Base-by-base conservation (phyloP, 768 basidiomycete genomes). In the Leccinum obscurum region DNA sequence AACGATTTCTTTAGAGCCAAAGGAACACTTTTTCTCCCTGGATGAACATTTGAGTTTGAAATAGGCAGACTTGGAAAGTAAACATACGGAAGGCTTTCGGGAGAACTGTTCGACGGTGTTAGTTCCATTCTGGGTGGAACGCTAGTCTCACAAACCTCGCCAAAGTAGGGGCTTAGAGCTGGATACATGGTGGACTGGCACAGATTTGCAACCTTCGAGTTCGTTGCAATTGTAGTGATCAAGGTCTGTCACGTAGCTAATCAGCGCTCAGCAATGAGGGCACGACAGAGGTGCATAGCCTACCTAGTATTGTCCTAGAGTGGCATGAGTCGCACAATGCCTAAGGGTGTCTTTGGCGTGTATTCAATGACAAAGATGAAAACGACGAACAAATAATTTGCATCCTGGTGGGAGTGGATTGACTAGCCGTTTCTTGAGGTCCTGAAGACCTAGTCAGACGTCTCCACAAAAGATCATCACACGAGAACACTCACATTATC, bases 401-500 rank as follows among this genome's bases (percentile, higher is more conserved):
- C 68, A 67, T 3, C 68, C 72, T n/a, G 0, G 30, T n/a, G 71
- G 70, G 30, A 72, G 67, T 41, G 68, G 66, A 6, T 65, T n/a
- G 13, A 72, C 63, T 14, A 72, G 56, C 59, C 60, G 61, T 52
- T 61, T 61, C 54, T 60, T 72, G 4, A 72, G 64, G 17, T 59
- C 64, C 71, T 72, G 34, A 50, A 14, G 34, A 15, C 10, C 17
- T 34, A 6, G 46, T 60, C 35, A 63, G 46, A 13, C 11, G 5
- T 78, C 0, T 76, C 73, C 62, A 77, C 76, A 55, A 78, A 77
- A 10, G 78, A 66, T 4, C 74, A 71, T 68, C 73, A 20, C 1
- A n/a, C 15, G 15, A 15, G 11, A 34, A 39, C 14, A 39, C 35
- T 58, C 39, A 70, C 75, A 55, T 69, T 71, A 52, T 75, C 67